Percentiles rank a stretch among this genome's conserved stretches.
These are phyloP conservation scores for Asterella californica DNA, from an alignment of 225 moss, liverwort and hornwort species.

Conservation along the genomic window DNA sequence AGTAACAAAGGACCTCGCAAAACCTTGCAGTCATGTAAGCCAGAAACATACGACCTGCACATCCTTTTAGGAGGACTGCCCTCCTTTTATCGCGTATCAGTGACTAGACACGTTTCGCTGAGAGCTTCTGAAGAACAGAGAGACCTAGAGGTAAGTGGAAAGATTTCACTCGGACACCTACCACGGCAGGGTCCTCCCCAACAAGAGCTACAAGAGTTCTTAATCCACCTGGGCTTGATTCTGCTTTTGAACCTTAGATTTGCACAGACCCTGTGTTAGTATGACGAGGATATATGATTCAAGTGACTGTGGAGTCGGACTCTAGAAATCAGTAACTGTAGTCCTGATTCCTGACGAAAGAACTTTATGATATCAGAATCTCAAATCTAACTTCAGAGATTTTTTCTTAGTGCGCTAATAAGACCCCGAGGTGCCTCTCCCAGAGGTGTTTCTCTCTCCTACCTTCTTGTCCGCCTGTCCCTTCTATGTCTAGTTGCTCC, in stretches of 20 bases:
- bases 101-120: not conserved
- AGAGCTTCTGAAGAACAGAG: not conserved
- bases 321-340: not conserved
- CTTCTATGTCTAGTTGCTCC: slow-evolving; percentile 6
- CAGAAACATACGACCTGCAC: too few species aligned
- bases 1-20: not conserved
- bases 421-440: not conserved
- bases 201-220: slow-evolving; percentile 58
- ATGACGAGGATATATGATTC: not conserved
- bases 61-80: not conserved
- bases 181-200: slow-evolving; percentile 76
- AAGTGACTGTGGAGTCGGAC: too few species aligned
- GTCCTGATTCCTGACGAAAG: not conserved
- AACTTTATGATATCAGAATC: not conserved
- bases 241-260: not conserved
- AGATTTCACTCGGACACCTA: slow-evolving; percentile 19
- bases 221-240: slow-evolving; percentile 13
- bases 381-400: not conserved
- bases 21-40: not conserved
- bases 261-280: not conserved
- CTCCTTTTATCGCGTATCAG: not conserved
- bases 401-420: too few species aligned
- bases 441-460: not conserved
- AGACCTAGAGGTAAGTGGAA: not conserved
- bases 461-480: slow-evolving; percentile 1